phyloP scores from a whole-genome alignment of 371 early-diverging fungal genomes.

The Mucor racemosus region DNA sequence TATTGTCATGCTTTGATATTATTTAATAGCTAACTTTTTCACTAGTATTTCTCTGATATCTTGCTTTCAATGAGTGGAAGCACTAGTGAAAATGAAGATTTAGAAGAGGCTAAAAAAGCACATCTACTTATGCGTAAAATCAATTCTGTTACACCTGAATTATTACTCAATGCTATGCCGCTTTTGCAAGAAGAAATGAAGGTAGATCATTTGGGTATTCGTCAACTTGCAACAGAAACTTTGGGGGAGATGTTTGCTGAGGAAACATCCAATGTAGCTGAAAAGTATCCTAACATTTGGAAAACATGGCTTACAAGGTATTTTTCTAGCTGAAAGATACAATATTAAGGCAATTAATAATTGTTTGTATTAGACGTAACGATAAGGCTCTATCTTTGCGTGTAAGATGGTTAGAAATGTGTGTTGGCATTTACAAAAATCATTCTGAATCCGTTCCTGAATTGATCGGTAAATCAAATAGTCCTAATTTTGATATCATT shows the following conservation, averaged over 20 bases:
- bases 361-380: conserved; percentile 56
- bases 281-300: conserved; percentile 84
- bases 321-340: no score
- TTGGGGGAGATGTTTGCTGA: conserved; percentile 89
- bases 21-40: neutral
- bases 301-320: conserved; percentile 85
- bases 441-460: conserved; percentile 75
- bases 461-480: conserved; percentile 57
- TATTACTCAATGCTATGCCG: conserved; percentile 91
- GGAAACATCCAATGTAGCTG: conserved; percentile 67
- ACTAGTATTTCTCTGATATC: conserved; percentile 76
- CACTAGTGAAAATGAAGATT: conserved; percentile 48
- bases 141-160: conserved; percentile 71
- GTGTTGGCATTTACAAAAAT: conserved; percentile 62
- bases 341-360: no score
- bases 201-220: conserved; percentile 77
- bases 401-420: conserved; percentile 76
- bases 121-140: conserved; percentile 85
- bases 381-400: conserved; percentile 78
- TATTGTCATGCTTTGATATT: no score
- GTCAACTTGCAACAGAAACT: conserved; percentile 77
- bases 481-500: neutral
- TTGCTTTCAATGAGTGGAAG: conserved; percentile 62
- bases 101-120: conserved; percentile 66
- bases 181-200: conserved; percentile 92